A percentile compares a stretch with the other conserved stretches of the same genome.
Evolutionary conservation across 345 rosid species (phyloP).

Genomic region (Punica granatum): DNA sequence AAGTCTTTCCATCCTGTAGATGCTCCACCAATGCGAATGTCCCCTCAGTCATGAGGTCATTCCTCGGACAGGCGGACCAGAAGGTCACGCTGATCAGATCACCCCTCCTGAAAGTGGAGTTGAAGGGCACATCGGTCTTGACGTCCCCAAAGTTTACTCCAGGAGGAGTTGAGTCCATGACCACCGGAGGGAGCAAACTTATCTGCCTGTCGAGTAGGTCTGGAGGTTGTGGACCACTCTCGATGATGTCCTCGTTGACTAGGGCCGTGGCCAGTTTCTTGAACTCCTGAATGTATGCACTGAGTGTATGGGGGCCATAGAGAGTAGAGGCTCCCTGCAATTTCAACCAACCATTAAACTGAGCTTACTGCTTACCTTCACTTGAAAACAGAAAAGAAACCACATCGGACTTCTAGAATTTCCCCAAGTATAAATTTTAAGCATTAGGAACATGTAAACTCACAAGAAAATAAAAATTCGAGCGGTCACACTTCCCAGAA

Average conservation of each 20-base stretch:
- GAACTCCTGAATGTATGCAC: constrained; percentile 84
- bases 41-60: constrained; percentile 86
- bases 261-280: constrained; percentile 68
- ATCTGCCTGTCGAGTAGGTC: constrained; percentile 67
- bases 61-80: constrained; percentile 90
- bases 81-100: constrained; percentile 52
- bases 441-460: too few relatives aligned
- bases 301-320: constrained; percentile 75
- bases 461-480: too few relatives aligned
- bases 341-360: background rate
- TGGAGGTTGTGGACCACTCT: constrained; percentile 58
- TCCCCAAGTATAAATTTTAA: background rate
- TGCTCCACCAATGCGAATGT: constrained; percentile 76
- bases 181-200: constrained; percentile 61
- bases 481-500: too few relatives aligned
- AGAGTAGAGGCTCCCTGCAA: constrained; percentile 83
- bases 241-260: constrained; percentile 30
- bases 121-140: constrained; percentile 48
- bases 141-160: constrained; percentile 65
- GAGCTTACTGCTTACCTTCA: too few relatives aligned
- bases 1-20: constrained; percentile 41
- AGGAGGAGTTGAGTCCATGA: constrained; percentile 53
- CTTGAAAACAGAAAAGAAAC: background rate
- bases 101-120: constrained; percentile 55
- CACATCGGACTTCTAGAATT: too few relatives aligned